Evolutionary conservation across 371 early-diverging fungal genomes (phyloP), one percentile per base, ranked within the genome.

Genomic region (Synchytrium microbalum): DNA sequence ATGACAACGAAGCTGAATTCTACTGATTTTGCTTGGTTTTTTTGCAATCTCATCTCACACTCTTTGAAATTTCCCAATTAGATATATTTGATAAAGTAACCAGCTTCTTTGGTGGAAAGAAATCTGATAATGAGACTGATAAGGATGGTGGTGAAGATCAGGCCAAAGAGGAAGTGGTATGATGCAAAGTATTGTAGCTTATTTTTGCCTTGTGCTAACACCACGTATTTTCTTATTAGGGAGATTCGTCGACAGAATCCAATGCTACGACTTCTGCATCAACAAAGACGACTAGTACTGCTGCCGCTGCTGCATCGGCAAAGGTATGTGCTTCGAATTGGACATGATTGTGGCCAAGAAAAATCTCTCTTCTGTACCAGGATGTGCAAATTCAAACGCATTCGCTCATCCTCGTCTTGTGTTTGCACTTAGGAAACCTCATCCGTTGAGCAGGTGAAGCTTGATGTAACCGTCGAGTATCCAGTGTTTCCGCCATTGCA

Each of bases 31-130:
- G n/a, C 29, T 29, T 32, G n/a, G n/a, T n/a, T n/a, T n/a, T n/a
- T n/a, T n/a, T n/a, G n/a, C 1, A 60, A 59, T 10, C 58, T 57
- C 52, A 62, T 61, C 55, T 53, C 16, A 28, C 57, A 60, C 2
- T 68, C 71, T 3, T 0, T 72, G 19, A 73, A 75, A 61, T 27
- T 0, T n/a, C 14, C 1, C 54, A 32, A 67, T 25, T 14, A 26
- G 28, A 10, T 3, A 8, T 3, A 19, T 32, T 59, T 61, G 77
- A 80, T 66, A 76, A 56, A 8, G 77, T 80, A 0, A 10, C 77
- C 66, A 86, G 87, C 24, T 90, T 90, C 80, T 90, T 92, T 79
- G 86, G 88, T 10, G 79, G 79, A 24, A 75, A 75, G n/a, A 73
- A 73, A 63, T 68, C 71, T 66, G 66, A 70, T n/a, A 61, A 64